These are phyloP conservation scores for Urochloa ruziziensis DNA, from an alignment of 176 grass and related monocot species.

Conservation along the genomic window DNA sequence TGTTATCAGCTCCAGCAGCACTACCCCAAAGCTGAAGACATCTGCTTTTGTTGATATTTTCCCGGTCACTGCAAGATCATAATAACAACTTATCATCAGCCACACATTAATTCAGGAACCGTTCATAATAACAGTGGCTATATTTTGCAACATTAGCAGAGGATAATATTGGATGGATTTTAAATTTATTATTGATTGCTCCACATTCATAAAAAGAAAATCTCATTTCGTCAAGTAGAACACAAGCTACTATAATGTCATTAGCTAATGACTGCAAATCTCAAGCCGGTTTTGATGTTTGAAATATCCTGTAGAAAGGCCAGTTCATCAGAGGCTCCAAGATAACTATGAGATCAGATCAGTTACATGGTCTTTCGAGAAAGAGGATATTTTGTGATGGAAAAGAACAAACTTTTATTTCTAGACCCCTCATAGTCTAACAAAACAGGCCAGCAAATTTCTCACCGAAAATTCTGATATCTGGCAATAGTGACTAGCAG, in stretches of 20 bases:
- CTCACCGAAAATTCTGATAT: neutral
- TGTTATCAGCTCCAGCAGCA: constrained; percentile 94
- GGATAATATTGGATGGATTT: neutral
- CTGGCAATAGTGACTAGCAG: neutral
- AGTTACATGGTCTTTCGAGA: neutral
- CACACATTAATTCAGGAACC: constrained; percentile 13
- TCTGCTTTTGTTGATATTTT: constrained; percentile 96
- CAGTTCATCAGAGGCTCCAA: neutral
- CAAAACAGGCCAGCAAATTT: neutral
- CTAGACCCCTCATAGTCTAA: neutral
- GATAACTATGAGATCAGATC: neutral
- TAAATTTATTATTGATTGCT: neutral
- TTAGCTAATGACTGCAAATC: neutral
- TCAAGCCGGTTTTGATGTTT: neutral
- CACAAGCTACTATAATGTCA: neutral
- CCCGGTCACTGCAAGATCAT: constrained; percentile 68
- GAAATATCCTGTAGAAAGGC: neutral
- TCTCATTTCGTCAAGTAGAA: neutral
- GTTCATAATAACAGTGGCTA: neutral
- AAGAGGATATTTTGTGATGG: neutral
- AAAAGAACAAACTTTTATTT: neutral
- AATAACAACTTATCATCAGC: constrained; percentile 10
- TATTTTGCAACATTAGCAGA: neutral
- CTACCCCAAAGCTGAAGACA: constrained; percentile 94
- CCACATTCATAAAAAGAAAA: neutral